Conservation (phyloP, 2,329 filamentous ascomycete genomes). For the Cadophora sp. region DNA sequence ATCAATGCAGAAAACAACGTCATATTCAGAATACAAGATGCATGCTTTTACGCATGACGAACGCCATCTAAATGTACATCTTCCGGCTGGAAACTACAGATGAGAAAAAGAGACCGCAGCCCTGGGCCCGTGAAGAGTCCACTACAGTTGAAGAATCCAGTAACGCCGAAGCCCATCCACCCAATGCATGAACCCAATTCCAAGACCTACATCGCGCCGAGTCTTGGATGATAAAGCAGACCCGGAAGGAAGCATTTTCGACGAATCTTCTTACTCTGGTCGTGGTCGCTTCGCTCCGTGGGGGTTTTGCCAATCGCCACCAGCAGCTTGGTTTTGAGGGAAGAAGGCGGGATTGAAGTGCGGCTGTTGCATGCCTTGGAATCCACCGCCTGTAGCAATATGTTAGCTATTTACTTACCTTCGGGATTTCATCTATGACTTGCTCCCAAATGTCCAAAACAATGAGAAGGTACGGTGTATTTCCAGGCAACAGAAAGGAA, state of each 20-base stretch:
- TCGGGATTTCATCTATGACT: neutral
- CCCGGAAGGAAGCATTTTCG: neutral
- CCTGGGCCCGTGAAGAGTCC: conserved; percentile 1
- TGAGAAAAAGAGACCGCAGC: conserved; percentile 17
- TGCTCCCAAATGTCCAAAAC: neutral
- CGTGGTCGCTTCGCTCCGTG: conserved; percentile 82
- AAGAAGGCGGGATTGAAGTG: conserved; percentile 81
- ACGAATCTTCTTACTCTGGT: conserved; percentile 58
- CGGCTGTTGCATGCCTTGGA: conserved; percentile 70
- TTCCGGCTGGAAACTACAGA: conserved; percentile 14
- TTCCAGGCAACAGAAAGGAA: neutral
- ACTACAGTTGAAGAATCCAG: conserved; percentile 13
- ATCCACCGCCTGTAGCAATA: conserved; percentile 57
- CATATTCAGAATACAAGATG: conserved; percentile 14
- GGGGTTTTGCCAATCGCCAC: conserved; percentile 75
- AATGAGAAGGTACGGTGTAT: neutral
- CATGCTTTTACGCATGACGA: conserved; percentile 16
- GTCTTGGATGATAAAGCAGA: conserved; percentile 16
- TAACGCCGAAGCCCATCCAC: conserved; percentile 34
- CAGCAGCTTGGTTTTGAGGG: conserved; percentile 54
- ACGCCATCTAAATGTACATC: conserved; percentile 22
- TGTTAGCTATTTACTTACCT: conserved; percentile 1
- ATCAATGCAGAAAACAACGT: conserved; percentile 1
- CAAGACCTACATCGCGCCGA: conserved; percentile 17
- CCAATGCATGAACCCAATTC: conserved; percentile 31